Conservation (phyloP, 192 early-diverging fungal genomes). For the Chytriomyces hyalinus region DNA sequence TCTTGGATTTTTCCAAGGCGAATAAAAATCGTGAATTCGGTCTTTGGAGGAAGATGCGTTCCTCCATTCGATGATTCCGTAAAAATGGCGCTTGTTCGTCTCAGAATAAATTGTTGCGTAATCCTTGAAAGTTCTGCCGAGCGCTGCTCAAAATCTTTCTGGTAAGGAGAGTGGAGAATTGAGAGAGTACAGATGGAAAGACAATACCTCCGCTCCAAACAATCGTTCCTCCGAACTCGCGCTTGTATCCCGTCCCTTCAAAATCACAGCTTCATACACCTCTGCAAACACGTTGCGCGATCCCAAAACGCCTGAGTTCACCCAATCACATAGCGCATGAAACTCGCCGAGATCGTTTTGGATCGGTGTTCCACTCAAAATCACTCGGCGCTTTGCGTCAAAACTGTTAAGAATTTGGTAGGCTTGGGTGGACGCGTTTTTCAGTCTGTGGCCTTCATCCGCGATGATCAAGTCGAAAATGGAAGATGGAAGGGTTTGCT, state of each 20-base stretch:
- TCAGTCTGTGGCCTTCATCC: constrained; percentile 59
- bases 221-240: constrained; percentile 35
- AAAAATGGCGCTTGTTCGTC: constrained; percentile 54
- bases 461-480: constrained; percentile 49
- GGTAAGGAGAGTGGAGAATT: background rate
- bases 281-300: constrained; percentile 31
- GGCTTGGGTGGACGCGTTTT: constrained; percentile 46
- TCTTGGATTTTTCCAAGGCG: constrained; percentile 51
- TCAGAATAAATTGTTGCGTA: constrained; percentile 62
- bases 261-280: constrained; percentile 52
- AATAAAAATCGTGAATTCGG: constrained; percentile 63
- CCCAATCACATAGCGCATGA: constrained; percentile 74
- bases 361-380: constrained; percentile 60
- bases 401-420: constrained; percentile 36
- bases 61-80: constrained; percentile 47
- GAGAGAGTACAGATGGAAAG: background rate
- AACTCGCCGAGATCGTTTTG: constrained; percentile 73
- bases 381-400: constrained; percentile 39
- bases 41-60: constrained; percentile 64
- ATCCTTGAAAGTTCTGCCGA: constrained; percentile 39
- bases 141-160: constrained; percentile 5
- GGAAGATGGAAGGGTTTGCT: constrained; percentile 18
- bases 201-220: constrained; percentile 34
- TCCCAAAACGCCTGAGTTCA: constrained; percentile 68
- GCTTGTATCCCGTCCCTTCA: constrained; percentile 31